Percentiles rank a stretch among this genome's conserved stretches.
Conservation (phyloP, 106 monocot species). For the Cymbidium sinense region DNA sequence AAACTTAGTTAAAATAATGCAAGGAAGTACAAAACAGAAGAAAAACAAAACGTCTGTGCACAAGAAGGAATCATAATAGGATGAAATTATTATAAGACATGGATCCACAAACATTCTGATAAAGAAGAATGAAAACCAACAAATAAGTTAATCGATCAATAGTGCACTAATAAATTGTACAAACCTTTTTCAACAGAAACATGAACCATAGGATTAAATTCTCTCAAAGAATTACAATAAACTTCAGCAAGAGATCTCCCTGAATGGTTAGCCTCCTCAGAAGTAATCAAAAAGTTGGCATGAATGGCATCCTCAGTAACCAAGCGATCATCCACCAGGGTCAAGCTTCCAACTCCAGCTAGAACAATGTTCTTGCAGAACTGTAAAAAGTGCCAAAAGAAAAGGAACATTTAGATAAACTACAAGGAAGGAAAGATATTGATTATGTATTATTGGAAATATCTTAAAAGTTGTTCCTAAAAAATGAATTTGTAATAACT, state of each 20-base stretch:
- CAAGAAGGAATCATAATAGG: neutral
- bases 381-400: conserved; percentile 25
- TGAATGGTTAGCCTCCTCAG: conserved; percentile 24
- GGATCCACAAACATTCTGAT: neutral
- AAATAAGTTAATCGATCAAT: neutral
- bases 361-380: conserved; percentile 92
- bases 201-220: conserved; percentile 89
- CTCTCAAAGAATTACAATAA: conserved; percentile 67
- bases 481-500: no score
- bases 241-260: conserved; percentile 54
- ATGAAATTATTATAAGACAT: no score
- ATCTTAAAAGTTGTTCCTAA: no score
- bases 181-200: conserved; percentile 71
- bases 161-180: neutral
- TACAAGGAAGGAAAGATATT: neutral
- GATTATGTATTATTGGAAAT: no score
- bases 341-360: conserved; percentile 78
- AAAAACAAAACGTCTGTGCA: neutral
- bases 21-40: neutral
- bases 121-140: neutral
- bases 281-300: conserved; percentile 67
- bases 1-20: neutral
- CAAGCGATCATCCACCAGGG: conserved; percentile 62
- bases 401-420: neutral
- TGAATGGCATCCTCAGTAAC: conserved; percentile 51